These are phyloP conservation scores for Phialemonium atrogriseum DNA, from an alignment of 2,329 filamentous ascomycete species.

Conservation along the genomic window DNA sequence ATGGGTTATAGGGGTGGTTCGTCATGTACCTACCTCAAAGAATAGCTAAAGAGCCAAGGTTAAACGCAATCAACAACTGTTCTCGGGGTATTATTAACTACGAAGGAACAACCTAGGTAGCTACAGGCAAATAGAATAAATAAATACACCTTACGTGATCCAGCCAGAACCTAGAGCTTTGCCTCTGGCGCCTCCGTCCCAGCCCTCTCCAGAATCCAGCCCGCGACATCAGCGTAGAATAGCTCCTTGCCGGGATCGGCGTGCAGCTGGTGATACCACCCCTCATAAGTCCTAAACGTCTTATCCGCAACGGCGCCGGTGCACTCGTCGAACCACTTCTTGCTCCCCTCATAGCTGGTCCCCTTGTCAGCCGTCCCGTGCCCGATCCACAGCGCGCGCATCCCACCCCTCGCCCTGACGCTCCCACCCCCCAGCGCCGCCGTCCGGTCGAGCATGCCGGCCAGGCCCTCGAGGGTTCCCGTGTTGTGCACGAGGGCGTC, in stretches of 20 bases:
- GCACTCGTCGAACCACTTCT: conserved; percentile 49
- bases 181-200: too few relatives aligned
- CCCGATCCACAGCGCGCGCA: conserved; percentile 59
- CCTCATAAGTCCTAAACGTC: conserved; percentile 65
- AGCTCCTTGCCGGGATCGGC: conserved; percentile 46
- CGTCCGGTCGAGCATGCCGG: conserved; percentile 69
- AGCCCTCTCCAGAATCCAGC: conserved; percentile 53
- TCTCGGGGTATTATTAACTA: too few relatives aligned
- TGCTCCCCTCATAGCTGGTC: conserved; percentile 56
- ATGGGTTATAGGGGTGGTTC: too few relatives aligned
- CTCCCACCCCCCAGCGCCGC: conserved; percentile 48
- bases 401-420: conserved; percentile 30
- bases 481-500: conserved; percentile 74
- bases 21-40: too few relatives aligned
- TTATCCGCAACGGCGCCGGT: conserved; percentile 55
- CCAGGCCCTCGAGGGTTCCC: conserved; percentile 75
- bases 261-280: conserved; percentile 70
- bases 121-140: too few relatives aligned
- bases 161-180: too few relatives aligned
- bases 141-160: too few relatives aligned
- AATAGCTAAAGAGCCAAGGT: too few relatives aligned
- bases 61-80: too few relatives aligned
- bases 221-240: conserved; percentile 50
- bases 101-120: too few relatives aligned
- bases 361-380: conserved; percentile 71